phyloP scores from a whole-genome alignment of 768 basidiomycete genomes.

The Macrolepiota fuliginosa region DNA sequence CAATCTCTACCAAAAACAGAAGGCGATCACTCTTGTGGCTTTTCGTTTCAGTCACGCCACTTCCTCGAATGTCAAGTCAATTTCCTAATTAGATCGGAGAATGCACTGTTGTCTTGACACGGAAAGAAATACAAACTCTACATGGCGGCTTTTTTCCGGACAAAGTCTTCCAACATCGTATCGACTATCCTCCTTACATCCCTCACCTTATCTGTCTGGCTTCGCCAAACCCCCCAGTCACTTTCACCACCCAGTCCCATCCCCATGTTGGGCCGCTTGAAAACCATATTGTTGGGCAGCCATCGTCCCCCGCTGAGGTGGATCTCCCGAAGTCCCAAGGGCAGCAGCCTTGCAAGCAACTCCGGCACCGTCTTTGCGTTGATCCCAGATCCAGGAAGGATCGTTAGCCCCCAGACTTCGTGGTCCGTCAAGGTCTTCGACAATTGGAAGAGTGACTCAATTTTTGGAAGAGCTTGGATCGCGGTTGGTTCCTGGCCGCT shows the following conservation, averaged over 20 bases:
- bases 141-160: conserved; percentile 1
- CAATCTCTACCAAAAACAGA: not conserved
- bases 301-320: conserved; percentile 76
- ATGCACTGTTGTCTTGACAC: not conserved
- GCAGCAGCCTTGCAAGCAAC: conserved; percentile 49
- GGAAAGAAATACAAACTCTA: not conserved
- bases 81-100: not conserved
- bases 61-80: not conserved
- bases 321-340: conserved; percentile 61
- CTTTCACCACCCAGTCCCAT: conserved; percentile 57
- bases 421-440: conserved; percentile 35
- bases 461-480: conserved; percentile 34
- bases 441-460: conserved; percentile 38
- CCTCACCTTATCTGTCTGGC: conserved; percentile 49
- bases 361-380: conserved; percentile 50
- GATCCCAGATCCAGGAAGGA: conserved; percentile 79
- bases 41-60: not conserved
- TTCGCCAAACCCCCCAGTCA: conserved; percentile 72
- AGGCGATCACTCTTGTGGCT: not conserved
- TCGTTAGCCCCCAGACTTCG: conserved; percentile 37
- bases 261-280: conserved; percentile 57
- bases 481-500: conserved; percentile 55
- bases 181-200: conserved; percentile 51
- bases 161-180: conserved; percentile 24
- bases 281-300: conserved; percentile 50